Percentiles rank a stretch among this genome's conserved stretches.
Conservation (phyloP, 495 filamentous ascomycete species). For the Penicillium silybi region DNA sequence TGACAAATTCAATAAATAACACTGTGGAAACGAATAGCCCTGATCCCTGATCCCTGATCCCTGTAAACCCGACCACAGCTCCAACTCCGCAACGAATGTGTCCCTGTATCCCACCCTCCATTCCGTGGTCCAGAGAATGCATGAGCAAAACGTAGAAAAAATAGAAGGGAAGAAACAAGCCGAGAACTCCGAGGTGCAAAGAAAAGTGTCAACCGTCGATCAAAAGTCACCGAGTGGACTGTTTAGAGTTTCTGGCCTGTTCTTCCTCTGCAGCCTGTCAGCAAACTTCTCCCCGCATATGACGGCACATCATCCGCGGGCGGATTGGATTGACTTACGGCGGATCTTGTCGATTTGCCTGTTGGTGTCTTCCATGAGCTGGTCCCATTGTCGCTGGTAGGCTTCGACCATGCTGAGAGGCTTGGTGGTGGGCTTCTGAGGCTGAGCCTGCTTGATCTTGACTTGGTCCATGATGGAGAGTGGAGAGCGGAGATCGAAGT, state of each 20-base stretch:
- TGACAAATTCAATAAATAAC: slow-evolving; percentile 1
- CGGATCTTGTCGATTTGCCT: slow-evolving; percentile 23
- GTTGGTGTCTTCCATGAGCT: slow-evolving; percentile 23
- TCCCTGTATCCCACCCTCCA: background rate
- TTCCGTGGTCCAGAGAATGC: background rate
- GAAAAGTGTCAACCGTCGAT: background rate
- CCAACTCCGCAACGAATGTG: slow-evolving; percentile 2
- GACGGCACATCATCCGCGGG: slow-evolving; percentile 1
- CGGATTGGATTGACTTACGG: slow-evolving; percentile 13
- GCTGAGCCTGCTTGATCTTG: slow-evolving; percentile 8
- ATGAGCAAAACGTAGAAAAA: background rate
- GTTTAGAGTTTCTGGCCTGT: slow-evolving; percentile 8
- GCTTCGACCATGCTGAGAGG: slow-evolving; percentile 13
- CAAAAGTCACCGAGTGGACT: slow-evolving; percentile 3
- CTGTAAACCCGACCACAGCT: background rate
- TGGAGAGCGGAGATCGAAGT: background rate
- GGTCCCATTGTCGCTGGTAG: slow-evolving; percentile 23
- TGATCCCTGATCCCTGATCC: slow-evolving; percentile 1
- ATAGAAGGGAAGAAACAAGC: background rate
- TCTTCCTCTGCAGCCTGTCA: slow-evolving; percentile 21
- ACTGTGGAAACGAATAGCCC: background rate
- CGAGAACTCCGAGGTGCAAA: background rate
- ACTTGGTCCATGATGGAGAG: slow-evolving; percentile 13
- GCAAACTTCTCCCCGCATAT: slow-evolving; percentile 16
- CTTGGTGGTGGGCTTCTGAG: slow-evolving; percentile 2